These are phyloP conservation scores for Trifolium pratense DNA, from an alignment of 306 rosid species.

Conservation along the genomic window DNA sequence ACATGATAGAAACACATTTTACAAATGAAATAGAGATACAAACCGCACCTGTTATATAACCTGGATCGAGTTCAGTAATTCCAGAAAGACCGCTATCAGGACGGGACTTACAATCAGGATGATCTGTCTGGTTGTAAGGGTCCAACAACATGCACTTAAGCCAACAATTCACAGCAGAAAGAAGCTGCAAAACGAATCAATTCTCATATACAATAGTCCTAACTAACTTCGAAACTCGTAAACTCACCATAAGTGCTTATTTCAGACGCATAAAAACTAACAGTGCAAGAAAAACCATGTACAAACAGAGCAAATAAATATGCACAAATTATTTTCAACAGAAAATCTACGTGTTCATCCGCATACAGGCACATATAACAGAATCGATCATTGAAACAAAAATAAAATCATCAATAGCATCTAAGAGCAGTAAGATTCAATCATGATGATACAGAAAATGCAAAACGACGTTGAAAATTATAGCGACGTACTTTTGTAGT, in stretches of 20 bases:
- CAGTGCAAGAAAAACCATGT: too few species aligned
- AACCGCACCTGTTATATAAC: conserved; percentile 82
- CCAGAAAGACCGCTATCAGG: conserved; percentile 99
- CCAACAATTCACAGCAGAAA: conserved; percentile 98
- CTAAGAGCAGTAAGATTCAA: not conserved
- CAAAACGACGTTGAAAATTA: conserved; percentile 16
- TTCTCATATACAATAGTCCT: not conserved
- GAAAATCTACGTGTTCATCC: conserved; percentile 17
- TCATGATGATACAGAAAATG: not conserved
- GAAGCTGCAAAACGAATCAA: conserved; percentile 62
- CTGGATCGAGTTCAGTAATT: conserved; percentile 97
- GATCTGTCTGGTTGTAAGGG: conserved; percentile 93
- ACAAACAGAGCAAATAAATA: conserved; percentile 12
- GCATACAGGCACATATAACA: conserved; percentile 5
- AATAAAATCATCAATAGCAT: not conserved
- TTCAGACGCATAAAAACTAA: conserved; percentile 5
- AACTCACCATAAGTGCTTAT: not conserved
- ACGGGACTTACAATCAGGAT: conserved; percentile 91
- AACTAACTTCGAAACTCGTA: not conserved
- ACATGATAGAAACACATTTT: not conserved
- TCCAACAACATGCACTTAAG: conserved; percentile 92
- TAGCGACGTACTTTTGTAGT: conserved; percentile 67
- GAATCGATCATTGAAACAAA: not conserved
- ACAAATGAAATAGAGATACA: conserved; percentile 1
- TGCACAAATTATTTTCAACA: conserved; percentile 20